A percentile compares a stretch with the other conserved stretches of the same genome.
These are phyloP conservation scores for Effrenium voratum DNA, from an alignment of 73 alveolate species.

Conservation along the genomic window DNA sequence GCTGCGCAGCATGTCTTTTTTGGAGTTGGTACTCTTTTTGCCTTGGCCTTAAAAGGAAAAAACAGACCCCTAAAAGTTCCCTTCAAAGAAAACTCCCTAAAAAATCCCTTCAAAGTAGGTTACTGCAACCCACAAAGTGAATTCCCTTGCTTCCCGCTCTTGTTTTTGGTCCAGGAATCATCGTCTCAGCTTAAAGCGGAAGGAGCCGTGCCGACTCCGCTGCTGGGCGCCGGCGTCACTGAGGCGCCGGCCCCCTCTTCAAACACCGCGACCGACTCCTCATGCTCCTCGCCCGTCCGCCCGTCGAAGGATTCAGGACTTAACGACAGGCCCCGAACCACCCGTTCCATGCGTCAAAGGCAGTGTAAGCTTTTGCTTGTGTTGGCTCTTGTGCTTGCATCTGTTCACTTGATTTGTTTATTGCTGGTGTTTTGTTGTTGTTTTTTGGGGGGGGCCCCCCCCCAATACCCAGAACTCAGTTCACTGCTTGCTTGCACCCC, in stretches of 20 bases:
- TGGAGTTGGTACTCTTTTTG: too few species aligned
- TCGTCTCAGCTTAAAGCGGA: background rate
- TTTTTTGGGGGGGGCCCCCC: background rate
- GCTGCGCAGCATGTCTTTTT: too few species aligned
- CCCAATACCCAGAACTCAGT: too few species aligned
- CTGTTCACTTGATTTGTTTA: background rate
- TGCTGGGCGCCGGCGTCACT: background rate
- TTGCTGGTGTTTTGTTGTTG: background rate
- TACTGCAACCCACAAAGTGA: too few species aligned
- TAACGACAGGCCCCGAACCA: background rate
- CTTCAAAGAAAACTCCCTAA: too few species aligned
- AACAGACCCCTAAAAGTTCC: too few species aligned
- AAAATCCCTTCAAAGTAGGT: too few species aligned
- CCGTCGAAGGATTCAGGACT: background rate
- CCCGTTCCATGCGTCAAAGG: background rate
- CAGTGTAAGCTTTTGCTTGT: background rate
- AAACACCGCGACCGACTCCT: constrained; percentile 55
- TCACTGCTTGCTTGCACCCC: too few species aligned
- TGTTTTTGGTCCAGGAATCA: background rate
- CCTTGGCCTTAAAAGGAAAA: too few species aligned
- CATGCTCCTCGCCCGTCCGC: constrained; percentile 36
- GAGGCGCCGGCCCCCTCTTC: constrained; percentile 55
- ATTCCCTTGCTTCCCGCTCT: background rate
- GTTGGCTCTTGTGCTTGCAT: background rate
- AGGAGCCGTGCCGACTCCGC: background rate